A percentile compares a stretch with the other conserved stretches of the same genome.
Evolutionary conservation across 345 rosid species (phyloP).

Genomic region (Acer yangbiense): DNA sequence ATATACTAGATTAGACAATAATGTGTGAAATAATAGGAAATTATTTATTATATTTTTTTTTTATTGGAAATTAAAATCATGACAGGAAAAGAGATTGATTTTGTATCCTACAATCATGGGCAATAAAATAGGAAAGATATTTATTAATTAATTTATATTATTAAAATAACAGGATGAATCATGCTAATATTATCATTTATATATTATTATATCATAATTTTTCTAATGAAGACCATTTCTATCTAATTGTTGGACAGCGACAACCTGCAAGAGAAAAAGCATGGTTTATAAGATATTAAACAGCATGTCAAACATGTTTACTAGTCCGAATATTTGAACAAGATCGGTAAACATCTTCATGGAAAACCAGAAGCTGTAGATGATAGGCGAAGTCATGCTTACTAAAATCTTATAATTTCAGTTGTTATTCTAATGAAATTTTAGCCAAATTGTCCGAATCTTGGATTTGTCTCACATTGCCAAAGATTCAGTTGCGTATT

Average conservation of each 20-base stretch:
- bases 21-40: no score
- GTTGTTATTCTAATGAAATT: background rate
- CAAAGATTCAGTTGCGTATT: background rate
- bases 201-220: no score
- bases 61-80: no score
- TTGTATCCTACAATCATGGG: no score
- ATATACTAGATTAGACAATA: no score
- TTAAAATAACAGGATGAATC: no score
- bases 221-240: conserved; percentile 97
- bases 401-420: background rate
- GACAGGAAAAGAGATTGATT: no score
- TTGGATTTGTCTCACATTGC: background rate
- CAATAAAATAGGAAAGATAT: no score
- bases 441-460: background rate
- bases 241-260: conserved; percentile 95
- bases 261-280: conserved; percentile 51
- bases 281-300: conserved; percentile 3
- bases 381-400: background rate
- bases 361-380: background rate
- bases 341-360: background rate
- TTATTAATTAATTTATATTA: no score
- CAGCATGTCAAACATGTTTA: background rate
- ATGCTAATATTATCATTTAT: no score
- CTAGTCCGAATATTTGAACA: background rate
- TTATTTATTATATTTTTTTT: no score